Base-by-base conservation (phyloP, 2,329 filamentous ascomycete genomes). In the Hymenoscyphus linearis region DNA sequence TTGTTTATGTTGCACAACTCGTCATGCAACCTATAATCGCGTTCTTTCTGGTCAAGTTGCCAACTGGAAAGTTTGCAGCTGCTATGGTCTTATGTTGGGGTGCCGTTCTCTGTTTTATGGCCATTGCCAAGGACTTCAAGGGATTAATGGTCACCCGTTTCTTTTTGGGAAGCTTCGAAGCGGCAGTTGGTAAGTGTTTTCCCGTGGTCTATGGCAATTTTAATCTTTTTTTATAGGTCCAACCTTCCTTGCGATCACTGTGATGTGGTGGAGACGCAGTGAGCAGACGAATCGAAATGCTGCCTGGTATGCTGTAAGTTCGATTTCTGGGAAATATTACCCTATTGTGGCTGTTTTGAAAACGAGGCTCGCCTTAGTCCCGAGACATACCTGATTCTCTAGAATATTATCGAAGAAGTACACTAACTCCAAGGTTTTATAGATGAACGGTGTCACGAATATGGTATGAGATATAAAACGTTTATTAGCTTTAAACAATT, bases 181-280 rank as follows among this genome's bases (percentile, higher is more conserved):
- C 68, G 31, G 60, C 62, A 13, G 65, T 70, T 55, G 62, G 64
- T 65, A 60, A 52, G 63, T 57, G 25, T 5, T 40, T 27, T 16
- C 25, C 22, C 9, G 14, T 40, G 25, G 22, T 6, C 56, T 56
- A 44, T 57, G n/a, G n/a, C 36, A n/a, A 35, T 14, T 58, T n/a
- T 52, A 22, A 58, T 34, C 22, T 13, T 31, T 9, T n/a, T 52
- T 5, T 37, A 18, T 57, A 68, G 73, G 77, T 12, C 82, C 83
- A 0, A 79, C 78, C 22, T 85, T 84, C 64, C 75, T 84, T 16
- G 80, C 81, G 18, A 81, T 85, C 36, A 84, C 82, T 0, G 78
- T 81, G 59, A 85, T 85, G 81, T 87, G 84, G 84, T 87, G 82
- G 76, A 77, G 81, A 50, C 77, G 83, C 57, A 76, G 78, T 61